These are phyloP conservation scores for Saraca asoca DNA, from an alignment of 331 rosid species.

Conservation along the genomic window DNA sequence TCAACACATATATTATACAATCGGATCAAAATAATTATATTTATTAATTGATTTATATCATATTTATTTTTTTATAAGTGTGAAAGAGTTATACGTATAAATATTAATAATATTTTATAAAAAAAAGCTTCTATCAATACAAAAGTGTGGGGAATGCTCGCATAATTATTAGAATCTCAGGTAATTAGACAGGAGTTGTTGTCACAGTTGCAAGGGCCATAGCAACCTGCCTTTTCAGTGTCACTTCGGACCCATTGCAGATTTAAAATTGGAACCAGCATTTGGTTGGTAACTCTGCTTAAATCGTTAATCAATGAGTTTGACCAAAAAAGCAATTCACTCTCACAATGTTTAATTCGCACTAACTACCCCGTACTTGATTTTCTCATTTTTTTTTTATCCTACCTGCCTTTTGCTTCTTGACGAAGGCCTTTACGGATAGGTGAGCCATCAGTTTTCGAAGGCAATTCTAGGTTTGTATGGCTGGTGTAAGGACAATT, in stretches of 20 bases:
- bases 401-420: neutral
- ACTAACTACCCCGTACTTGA: neutral
- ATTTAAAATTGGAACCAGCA: slow-evolving; percentile 29
- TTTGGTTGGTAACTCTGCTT: slow-evolving; percentile 26
- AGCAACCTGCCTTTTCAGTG: slow-evolving; percentile 39
- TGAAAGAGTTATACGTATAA: too few relatives aligned
- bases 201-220: slow-evolving; percentile 54
- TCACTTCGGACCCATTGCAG: slow-evolving; percentile 48
- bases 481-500: slow-evolving; percentile 40
- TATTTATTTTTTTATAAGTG: too few relatives aligned
- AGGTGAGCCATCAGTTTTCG: slow-evolving; percentile 60
- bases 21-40: too few relatives aligned
- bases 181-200: slow-evolving; percentile 51
- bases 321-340: slow-evolving; percentile 27
- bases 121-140: slow-evolving; percentile 7
- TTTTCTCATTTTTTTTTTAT: neutral
- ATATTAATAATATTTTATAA: too few relatives aligned
- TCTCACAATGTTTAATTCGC: neutral
- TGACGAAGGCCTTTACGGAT: slow-evolving; percentile 16
- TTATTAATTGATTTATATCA: too few relatives aligned
- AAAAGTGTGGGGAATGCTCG: slow-evolving; percentile 32
- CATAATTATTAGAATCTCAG: slow-evolving; percentile 53
- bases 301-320: slow-evolving; percentile 21
- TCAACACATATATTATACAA: too few relatives aligned
- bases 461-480: slow-evolving; percentile 35